A percentile compares a stretch with the other conserved stretches of the same genome.
Evolutionary conservation across 2,329 filamentous ascomycete species (phyloP).

Genomic region (Penicillium sp.): DNA sequence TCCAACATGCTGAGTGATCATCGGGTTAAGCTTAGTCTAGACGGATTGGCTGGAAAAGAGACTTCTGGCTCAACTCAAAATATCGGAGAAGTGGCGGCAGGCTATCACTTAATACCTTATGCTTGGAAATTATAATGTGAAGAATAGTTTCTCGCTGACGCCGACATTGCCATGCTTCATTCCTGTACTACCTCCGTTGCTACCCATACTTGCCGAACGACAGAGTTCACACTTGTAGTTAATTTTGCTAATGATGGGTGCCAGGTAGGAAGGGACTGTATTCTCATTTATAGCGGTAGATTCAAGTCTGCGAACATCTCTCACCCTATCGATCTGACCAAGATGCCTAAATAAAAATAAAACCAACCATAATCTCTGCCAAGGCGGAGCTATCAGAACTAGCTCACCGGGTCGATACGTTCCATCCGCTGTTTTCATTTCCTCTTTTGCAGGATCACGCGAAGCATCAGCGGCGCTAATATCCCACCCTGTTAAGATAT

Average conservation of each 20-base stretch:
- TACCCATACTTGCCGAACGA: slow-evolving; percentile 3
- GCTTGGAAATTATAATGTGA: background rate
- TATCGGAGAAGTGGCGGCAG: background rate
- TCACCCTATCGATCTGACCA: background rate
- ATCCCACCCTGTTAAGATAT: slow-evolving; percentile 22
- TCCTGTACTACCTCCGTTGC: slow-evolving; percentile 2
- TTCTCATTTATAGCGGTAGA: background rate
- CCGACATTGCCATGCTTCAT: background rate
- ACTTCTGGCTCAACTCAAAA: background rate
- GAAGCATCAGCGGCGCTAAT: slow-evolving; percentile 23
- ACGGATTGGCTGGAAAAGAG: background rate
- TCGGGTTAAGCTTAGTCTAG: background rate
- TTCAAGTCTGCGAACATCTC: background rate
- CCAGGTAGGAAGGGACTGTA: background rate
- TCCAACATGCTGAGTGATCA: background rate
- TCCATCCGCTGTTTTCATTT: background rate
- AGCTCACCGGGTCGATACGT: background rate
- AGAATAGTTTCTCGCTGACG: background rate
- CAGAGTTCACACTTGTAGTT: background rate
- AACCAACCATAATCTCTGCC: background rate
- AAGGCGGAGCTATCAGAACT: background rate
- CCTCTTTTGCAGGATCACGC: slow-evolving; percentile 13
- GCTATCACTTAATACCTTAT: background rate
- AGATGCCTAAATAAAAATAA: background rate
- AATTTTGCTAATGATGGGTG: background rate